Evolutionary conservation across 345 rosid species (phyloP).

Genomic region (Salix exigua): DNA sequence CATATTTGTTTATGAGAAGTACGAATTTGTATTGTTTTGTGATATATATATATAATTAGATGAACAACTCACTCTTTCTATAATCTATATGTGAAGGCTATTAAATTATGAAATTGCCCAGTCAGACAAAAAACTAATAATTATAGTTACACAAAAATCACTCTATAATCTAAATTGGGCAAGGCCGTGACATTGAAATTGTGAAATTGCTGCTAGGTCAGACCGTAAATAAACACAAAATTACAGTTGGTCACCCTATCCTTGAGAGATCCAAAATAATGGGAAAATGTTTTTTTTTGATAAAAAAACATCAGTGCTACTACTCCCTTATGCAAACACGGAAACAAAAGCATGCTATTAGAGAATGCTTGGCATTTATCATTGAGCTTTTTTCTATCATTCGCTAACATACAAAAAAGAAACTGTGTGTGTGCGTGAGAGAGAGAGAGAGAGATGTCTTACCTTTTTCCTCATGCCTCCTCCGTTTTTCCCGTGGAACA

Average conservation of each 20-base stretch:
- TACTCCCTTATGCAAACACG: background rate
- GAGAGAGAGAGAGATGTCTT: background rate
- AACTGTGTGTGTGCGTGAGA: background rate
- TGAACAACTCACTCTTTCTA: too few species aligned
- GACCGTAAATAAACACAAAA: background rate
- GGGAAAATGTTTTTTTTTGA: background rate
- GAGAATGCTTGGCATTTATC: background rate
- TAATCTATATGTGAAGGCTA: too few species aligned
- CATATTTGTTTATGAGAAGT: background rate
- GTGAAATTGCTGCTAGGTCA: background rate
- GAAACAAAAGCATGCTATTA: background rate
- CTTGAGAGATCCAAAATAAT: background rate
- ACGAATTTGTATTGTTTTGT: background rate
- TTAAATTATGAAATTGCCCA: too few species aligned
- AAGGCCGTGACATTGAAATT: background rate
- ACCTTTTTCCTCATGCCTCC: slow-evolving; percentile 97
- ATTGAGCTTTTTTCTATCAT: background rate
- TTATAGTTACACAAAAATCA: background rate
- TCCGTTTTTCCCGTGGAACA: slow-evolving; percentile 91
- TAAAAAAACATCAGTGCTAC: background rate
- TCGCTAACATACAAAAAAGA: background rate
- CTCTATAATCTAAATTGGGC: background rate
- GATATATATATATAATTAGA: background rate
- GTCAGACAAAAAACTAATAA: too few species aligned
- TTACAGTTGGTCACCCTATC: background rate